phyloP scores from a whole-genome alignment of 208 protist species.

The Angomonas ambiguus region DNA sequence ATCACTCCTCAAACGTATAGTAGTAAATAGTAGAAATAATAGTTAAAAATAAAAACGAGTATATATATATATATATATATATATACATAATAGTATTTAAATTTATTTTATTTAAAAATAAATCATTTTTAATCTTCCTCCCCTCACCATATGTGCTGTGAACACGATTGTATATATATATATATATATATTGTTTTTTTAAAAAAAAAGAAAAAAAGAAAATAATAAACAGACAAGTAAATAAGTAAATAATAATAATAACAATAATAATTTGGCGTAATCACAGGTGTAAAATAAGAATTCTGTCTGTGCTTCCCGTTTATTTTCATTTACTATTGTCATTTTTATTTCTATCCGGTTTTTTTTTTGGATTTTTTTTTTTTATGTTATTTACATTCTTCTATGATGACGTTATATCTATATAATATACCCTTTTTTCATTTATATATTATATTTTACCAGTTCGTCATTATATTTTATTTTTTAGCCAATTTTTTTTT shows the following conservation, averaged over 20 bases:
- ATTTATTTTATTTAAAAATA: no score
- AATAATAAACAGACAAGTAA: not conserved
- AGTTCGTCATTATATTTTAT: slow-evolving; percentile 1
- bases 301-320: not conserved
- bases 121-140: no score
- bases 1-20: not conserved
- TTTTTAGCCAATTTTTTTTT: not conserved
- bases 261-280: not conserved
- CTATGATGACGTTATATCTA: slow-evolving; percentile 12
- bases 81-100: no score
- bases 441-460: slow-evolving; percentile 1
- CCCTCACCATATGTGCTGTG: no score
- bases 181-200: not conserved
- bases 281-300: not conserved
- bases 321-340: not conserved
- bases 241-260: not conserved
- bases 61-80: no score
- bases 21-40: not conserved
- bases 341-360: not conserved
- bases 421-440: no score
- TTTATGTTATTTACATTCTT: not conserved
- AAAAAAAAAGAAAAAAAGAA: slow-evolving; percentile 2
- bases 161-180: no score
- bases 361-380: not conserved
- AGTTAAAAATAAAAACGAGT: not conserved